Base-by-base conservation (phyloP, 2,329 filamentous ascomycete species). In the Cladosporium sp. region DNA sequence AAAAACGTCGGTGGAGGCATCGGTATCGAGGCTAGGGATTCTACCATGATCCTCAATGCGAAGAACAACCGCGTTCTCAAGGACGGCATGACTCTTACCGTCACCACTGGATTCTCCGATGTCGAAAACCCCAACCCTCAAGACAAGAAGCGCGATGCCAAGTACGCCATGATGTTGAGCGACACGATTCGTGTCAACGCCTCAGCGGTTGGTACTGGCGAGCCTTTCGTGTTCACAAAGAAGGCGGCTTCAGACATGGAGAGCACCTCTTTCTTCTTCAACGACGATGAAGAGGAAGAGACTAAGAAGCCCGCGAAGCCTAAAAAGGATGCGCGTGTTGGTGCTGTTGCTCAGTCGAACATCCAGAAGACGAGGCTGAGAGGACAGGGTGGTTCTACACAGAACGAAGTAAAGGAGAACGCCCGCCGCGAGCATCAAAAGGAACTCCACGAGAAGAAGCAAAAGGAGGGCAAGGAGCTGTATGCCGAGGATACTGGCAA, bases 251-350 rank as follows among this genome's bases (percentile, higher is more conserved):
- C 92, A 32, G 94, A 97, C 75, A 87, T 96, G 67, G 95, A 98
- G 74, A 93, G 93, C 4, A 94, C 94, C 47, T 97, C 94, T 0
- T 99, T 99, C 83, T 99, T 99, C 83, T 98, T 97, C 81, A 99
- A 99, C 84, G 96, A 97, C 76, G 94, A 98, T 72, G 93, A 97
- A 68, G 92, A 96, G 69, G 92, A 96, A 69, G 92, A 96, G 71
- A 88, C 92, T 69, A 89, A 92, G 77, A 91, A 92, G 36, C 96
- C 95, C 74, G 84, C 85, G 72, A 96, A 96, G 79, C 89, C 93
- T 73, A 96, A 95, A 85, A 92, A 90, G 79, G 90, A 95, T 72
- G 84, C 88, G 0, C 88, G 90, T 52, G 90, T 95, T 10, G 93
- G 92, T 66, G 93, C 93, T 32, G 91, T 97, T 67, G 93, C 93